These are phyloP conservation scores for Sambucus nigra DNA, from an alignment of 129 eudicot species.

Conservation along the genomic window DNA sequence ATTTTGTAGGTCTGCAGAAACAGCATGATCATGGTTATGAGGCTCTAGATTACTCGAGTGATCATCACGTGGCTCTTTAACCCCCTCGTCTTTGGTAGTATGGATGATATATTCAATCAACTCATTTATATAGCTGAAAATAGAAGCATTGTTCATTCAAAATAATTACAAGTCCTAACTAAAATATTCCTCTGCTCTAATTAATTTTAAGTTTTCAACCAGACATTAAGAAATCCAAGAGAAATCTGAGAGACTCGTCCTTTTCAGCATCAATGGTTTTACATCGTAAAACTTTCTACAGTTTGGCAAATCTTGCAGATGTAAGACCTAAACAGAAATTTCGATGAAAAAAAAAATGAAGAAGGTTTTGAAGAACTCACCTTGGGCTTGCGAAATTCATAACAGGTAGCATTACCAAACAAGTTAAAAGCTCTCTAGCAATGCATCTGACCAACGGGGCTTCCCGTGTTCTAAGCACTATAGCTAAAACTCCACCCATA, in stretches of 20 bases:
- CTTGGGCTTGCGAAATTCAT: constrained; percentile 85
- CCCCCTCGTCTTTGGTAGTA: too few relatives aligned
- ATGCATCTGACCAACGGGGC: constrained; percentile 91
- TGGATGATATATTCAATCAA: too few relatives aligned
- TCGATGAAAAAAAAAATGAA: too few relatives aligned
- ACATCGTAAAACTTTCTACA: not conserved
- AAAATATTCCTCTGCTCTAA: not conserved
- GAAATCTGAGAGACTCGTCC: not conserved
- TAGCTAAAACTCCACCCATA: constrained; percentile 68
- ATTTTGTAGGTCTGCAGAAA: too few relatives aligned
- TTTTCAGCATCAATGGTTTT: not conserved
- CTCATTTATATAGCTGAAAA: too few relatives aligned
- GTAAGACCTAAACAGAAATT: not conserved
- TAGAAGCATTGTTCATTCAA: too few relatives aligned
- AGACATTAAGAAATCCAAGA: not conserved
- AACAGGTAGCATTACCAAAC: constrained; percentile 84
- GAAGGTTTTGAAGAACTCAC: constrained; percentile 37
- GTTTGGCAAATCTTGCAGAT: not conserved
- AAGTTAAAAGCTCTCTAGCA: constrained; percentile 80
- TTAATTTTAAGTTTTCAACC: too few relatives aligned
- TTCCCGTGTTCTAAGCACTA: constrained; percentile 86
- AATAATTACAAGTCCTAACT: too few relatives aligned
- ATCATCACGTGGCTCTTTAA: too few relatives aligned
- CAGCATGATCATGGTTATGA: too few relatives aligned
- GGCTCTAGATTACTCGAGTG: too few relatives aligned